These are phyloP conservation scores for Ceratorhiza oryzae-sativae DNA, from an alignment of 1,284 basidiomycete genomes.

Conservation along the genomic window DNA sequence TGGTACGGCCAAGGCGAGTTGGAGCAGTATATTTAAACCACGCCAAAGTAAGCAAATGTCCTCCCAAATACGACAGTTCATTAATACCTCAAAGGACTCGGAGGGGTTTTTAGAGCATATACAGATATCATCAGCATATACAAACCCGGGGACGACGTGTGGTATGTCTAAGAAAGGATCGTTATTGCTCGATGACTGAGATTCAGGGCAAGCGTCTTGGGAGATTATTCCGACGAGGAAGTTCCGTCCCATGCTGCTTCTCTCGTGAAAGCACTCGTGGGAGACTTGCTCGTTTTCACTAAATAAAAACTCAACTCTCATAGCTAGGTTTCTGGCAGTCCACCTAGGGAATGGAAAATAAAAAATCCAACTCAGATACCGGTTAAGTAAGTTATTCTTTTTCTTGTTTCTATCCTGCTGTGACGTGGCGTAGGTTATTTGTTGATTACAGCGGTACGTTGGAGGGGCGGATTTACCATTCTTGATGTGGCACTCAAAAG, in stretches of 20 bases:
- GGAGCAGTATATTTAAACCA: no score
- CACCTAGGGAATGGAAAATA: background rate
- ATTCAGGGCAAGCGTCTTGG: background rate
- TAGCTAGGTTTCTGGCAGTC: background rate
- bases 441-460: background rate
- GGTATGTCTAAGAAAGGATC: background rate
- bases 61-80: background rate
- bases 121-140: background rate
- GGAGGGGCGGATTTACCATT: background rate
- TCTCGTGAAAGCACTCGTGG: background rate
- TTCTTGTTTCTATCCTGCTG: background rate
- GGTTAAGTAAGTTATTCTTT: background rate
- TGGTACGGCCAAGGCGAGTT: no score
- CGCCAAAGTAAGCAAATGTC: no score
- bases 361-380: background rate
- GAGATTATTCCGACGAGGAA: background rate
- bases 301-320: background rate
- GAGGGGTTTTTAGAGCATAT: background rate
- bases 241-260: background rate
- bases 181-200: background rate
- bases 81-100: background rate
- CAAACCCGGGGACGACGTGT: background rate
- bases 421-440: background rate
- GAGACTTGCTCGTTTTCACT: background rate
- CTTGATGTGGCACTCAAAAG: background rate